Percentiles rank a stretch among this genome's conserved stretches.
Conservation (phyloP, 2,329 filamentous ascomycete genomes). For the Arthrocladium fulminans region DNA sequence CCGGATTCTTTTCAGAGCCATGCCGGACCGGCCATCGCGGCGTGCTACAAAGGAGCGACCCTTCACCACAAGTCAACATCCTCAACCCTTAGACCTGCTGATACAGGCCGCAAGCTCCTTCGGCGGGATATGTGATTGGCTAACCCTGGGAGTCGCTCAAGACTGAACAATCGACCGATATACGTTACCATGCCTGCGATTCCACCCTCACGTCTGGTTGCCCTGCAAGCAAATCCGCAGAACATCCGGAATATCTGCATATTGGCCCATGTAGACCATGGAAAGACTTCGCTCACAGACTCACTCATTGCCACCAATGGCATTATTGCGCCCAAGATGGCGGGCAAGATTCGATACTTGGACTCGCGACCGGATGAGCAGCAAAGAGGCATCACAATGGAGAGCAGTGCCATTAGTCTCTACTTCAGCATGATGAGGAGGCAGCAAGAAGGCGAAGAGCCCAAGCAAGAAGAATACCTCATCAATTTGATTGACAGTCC, state of each 20-base stretch:
- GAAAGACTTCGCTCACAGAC: conserved; percentile 94
- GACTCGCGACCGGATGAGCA: conserved; percentile 96
- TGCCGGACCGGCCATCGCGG: no score
- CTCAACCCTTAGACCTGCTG: background rate
- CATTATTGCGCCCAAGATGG: conserved; percentile 95
- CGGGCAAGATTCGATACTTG: conserved; percentile 94
- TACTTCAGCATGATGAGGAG: conserved; percentile 87
- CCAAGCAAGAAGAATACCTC: conserved; percentile 77
- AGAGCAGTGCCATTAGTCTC: conserved; percentile 93
- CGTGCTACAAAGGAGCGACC: no score
- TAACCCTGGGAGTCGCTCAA: background rate
- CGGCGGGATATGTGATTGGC: background rate
- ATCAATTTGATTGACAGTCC: conserved; percentile 98
- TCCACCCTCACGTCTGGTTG: conserved; percentile 77
- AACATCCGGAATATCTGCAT: conserved; percentile 97
- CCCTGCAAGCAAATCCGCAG: conserved; percentile 76
- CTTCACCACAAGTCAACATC: no score
- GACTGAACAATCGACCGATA: background rate
- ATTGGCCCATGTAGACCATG: conserved; percentile 92
- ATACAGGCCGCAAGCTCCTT: background rate
- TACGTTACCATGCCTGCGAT: conserved; percentile 69
- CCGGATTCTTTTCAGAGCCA: no score
- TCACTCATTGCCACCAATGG: conserved; percentile 96
- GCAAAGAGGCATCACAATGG: conserved; percentile 97
- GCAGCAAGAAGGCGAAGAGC: conserved; percentile 46